A percentile compares a stretch with the other conserved stretches of the same genome.
Evolutionary conservation across 2,329 filamentous ascomycete genomes (phyloP).

Genomic region (Fusarium guadeloupense): DNA sequence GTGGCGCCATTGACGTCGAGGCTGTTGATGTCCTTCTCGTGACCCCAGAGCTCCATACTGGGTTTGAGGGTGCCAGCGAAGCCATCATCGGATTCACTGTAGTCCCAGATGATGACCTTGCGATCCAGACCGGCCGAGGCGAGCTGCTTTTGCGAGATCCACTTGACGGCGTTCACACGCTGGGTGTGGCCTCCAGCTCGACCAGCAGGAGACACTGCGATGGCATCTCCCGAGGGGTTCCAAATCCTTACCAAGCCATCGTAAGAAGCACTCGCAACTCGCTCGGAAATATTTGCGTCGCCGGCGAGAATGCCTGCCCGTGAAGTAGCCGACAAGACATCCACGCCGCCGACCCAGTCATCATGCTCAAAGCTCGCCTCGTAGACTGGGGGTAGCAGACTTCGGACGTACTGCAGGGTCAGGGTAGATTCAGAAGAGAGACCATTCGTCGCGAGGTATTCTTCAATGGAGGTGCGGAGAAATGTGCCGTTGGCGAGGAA

Average conservation of each 20-base stretch:
- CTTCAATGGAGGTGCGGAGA: slow-evolving; percentile 86
- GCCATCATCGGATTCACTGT: slow-evolving; percentile 71
- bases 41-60: slow-evolving; percentile 83
- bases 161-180: slow-evolving; percentile 83
- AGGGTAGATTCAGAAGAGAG: slow-evolving; percentile 89
- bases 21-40: slow-evolving; percentile 77
- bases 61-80: slow-evolving; percentile 72
- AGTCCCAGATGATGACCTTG: slow-evolving; percentile 90
- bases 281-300: slow-evolving; percentile 46
- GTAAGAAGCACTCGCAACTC: slow-evolving; percentile 91
- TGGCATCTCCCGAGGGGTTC: slow-evolving; percentile 86
- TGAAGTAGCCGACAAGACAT: slow-evolving; percentile 77
- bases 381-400: slow-evolving; percentile 86
- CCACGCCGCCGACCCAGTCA: slow-evolving; percentile 92
- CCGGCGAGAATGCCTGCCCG: slow-evolving; percentile 61
- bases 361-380: slow-evolving; percentile 95
- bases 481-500: slow-evolving; percentile 96
- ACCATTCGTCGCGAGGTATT: slow-evolving; percentile 86
- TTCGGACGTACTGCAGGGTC: slow-evolving; percentile 91
- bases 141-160: slow-evolving; percentile 79
- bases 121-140: slow-evolving; percentile 86
- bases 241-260: slow-evolving; percentile 90
- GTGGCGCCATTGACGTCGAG: slow-evolving; percentile 78
- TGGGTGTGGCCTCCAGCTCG: slow-evolving; percentile 77
- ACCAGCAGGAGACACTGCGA: slow-evolving; percentile 76